Evolutionary conservation across 345 rosid genomes (phyloP), one percentile per base, ranked within the genome.

Genomic region (Noccaea caerulescens): DNA sequence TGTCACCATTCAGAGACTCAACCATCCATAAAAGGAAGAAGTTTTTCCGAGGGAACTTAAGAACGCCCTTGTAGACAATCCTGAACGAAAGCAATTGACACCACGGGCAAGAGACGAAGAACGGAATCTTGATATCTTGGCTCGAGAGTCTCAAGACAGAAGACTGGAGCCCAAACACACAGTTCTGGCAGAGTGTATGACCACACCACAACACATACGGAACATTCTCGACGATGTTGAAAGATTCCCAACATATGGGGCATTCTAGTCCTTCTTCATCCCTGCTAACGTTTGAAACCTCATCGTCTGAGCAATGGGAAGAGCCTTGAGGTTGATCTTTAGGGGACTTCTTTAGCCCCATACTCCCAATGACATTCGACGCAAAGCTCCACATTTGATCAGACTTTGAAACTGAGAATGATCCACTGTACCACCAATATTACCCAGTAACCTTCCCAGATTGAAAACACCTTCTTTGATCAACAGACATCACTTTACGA

Each of bases 21-120:
- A 88, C 82, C 93, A 88, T 88, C 91, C 90, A 86, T 0, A 88
- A 80, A n/a, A 88, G 79, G 75, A 83, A 84, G 71, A 77, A 88
- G 42, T 88, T 88, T 72, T 88, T 86, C 32, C 82, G 45, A 32
- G 90, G 93, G 70, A 87, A 83, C 82, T 73, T 80, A 0, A 85
- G 78, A 57, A 57, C 75, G 3, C 89, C 90, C 25, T 77, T 80
- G 57, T 79, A 80, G 23, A 85, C 81, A 25, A 87, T 53, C 53
- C 92, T 71, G 9, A 82, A 70, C 0, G 90, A 85, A 16, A 85
- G 63, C 34, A 81, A 75, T 53, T 81, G 81, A 59, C 92, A 87
- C 92, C 92, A 87, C 0, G 92, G 92, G 64, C 92, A 87, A 2
- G 84, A 65, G 37, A 87, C 69, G 58, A 84, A 82, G 71, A 84